Evolutionary conservation across 129 eudicot genomes (phyloP), one percentile per base, ranked within the genome.

Genomic region (Flaveria robusta): DNA sequence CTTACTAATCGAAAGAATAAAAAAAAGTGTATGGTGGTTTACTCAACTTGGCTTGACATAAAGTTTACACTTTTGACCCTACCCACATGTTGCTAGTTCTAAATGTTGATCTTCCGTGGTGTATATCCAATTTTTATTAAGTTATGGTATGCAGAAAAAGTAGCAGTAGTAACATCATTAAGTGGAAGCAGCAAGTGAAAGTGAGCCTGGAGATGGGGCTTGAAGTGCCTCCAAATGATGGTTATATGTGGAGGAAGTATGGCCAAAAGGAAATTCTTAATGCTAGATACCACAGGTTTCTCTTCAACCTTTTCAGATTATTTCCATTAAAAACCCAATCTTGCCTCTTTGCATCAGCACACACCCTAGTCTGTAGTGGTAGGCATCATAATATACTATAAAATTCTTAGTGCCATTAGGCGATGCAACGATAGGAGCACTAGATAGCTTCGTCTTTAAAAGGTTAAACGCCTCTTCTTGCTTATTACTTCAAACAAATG

Each of bases 201-300:
- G 83, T 80, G 69, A 80, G 79, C 51, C 46, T 73, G 68, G 83
- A 80, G 66, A 80, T 80, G 41, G 83, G 83, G 59, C 83, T 80
- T 65, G 83, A 80, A 80, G 83, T 80, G 74, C 83, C 83, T 42
- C 83, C 68, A 55, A 86, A 77, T 34, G 96, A 89, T 78, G 91
- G 86, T 16, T 69, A 75, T 81, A 85, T 87, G 77, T 89, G 96
- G 96, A 86, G 96, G 75, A 89, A 89, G 70, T 89, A 89, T 59
- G 96, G 96, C 34, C 96, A 89, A 60, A 89, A 89, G 70, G 81
- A 74, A 58, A 89, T 86, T 24, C 86, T 82, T 67, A 86, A 89
- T 64, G 80, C 89, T 47, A 83, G 81, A 77, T 82, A 82, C 68
- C 96, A 91, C 54, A 89, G 96, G 96, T 89, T 15, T 31, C 29